Evolutionary conservation across 495 filamentous ascomycete species (phyloP), one percentile per base, ranked within the genome.

Genomic region (Aspergillus biplanus): DNA sequence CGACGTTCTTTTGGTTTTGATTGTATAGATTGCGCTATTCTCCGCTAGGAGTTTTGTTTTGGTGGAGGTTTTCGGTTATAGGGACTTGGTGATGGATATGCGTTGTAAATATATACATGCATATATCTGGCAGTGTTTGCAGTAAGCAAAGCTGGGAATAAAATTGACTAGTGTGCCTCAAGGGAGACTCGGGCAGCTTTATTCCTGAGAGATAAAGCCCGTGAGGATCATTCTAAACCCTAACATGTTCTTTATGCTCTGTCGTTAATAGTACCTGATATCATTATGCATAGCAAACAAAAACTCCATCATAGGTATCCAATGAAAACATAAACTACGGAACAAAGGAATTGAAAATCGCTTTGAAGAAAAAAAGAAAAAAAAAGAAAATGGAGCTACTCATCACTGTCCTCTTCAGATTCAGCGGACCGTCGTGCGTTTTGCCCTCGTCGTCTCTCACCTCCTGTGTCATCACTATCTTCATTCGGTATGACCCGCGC

Each of bases 371-470:
- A 33, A 33, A 48, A 59, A 33, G 31, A 48, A 59, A 32, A 27
- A 59, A 52, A 31, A 58, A 57, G 18, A 49, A 46, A 34, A 50
- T 27, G 21, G 21, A 27, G 21, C 21, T 59, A 67, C 7, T 60
- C 54, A 34, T 72, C 62, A 64, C 67, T 56, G 55, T 74, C 76
- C 55, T 72, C 73, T 62, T 71, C 68, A 52, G 65, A 69, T 55
- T 77, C 74, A 54, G 68, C 66, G 67, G 75, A 73, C 57, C 73
- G 74, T 56, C 73, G 72, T 53, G 48, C 34, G 12, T 46, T 59
- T 52, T 57, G 56, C 33, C 33, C 55, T 35, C 39, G 62, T 46
- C 65, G 32, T 54, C 42, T 61, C 55, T 63, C 60, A 31, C 37
- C 60, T 7, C 61, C 68, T 18, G 42, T 68, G 0, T 54, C 59